These are phyloP conservation scores for Lavandula angustifolia DNA, from an alignment of 257 asterid species.

Conservation along the genomic window DNA sequence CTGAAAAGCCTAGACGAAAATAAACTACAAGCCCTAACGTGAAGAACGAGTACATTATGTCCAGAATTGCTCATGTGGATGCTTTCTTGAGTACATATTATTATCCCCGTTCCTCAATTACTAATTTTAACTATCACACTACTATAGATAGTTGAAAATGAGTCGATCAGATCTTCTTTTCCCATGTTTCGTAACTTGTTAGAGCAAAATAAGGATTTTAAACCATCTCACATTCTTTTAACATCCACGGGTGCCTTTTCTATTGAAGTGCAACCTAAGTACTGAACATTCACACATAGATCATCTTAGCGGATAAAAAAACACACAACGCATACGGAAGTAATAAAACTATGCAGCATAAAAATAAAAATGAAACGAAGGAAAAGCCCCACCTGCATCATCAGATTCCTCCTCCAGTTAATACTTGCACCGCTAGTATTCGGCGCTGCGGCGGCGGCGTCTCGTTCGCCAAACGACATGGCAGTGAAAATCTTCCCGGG, in stretches of 20 bases:
- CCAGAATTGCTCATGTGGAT: background rate
- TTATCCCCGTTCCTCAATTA: no score
- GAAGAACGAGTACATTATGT: background rate
- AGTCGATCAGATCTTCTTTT: background rate
- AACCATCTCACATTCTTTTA: background rate
- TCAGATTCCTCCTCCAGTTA: conserved; percentile 66
- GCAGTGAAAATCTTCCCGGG: conserved; percentile 91
- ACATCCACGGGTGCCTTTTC: background rate
- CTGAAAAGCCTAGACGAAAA: background rate
- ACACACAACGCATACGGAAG: background rate
- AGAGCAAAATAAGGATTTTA: background rate
- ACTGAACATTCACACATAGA: background rate
- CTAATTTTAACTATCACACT: background rate
- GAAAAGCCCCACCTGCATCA: conserved; percentile 66
- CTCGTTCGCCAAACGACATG: conserved; percentile 71
- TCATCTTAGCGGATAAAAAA: background rate
- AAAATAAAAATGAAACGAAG: conserved; percentile 8
- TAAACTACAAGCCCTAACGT: background rate
- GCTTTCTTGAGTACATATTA: no score
- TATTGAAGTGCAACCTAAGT: background rate
- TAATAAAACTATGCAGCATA: background rate
- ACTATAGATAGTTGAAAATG: background rate
- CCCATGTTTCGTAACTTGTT: background rate
- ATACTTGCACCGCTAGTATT: conserved; percentile 42
- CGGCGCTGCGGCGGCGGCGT: conserved; percentile 28